Evolutionary conservation across 2,329 filamentous ascomycete genomes (phyloP), one percentile per base, ranked within the genome.

Genomic region (Orbilia ellipsospora): DNA sequence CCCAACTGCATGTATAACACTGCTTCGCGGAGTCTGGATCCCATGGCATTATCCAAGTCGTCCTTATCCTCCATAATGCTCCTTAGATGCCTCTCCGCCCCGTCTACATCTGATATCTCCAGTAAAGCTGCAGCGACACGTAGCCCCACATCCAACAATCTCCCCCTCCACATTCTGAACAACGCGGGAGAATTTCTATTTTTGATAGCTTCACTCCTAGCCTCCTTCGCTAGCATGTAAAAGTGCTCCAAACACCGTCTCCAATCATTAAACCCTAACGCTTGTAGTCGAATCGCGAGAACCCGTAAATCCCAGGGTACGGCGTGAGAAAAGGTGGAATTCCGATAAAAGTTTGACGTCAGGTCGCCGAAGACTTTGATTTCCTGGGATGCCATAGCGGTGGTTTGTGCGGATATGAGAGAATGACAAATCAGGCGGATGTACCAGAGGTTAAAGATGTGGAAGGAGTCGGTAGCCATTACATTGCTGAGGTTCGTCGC

Each of bases 231-330:
- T 1, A 98, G 86, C 77, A 97, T 93, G 81, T 97, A 96, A 81
- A 96, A 92, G 52, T 91, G 92, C 86, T 95, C 94, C 69, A 99
- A 90, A 2, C 92, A 91, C 76, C 94, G 87, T 3, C 94, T 87
- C 59, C 90, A 88, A 82, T 99, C 95, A 2, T 90, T 90, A 77
- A 95, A 96, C 0, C 92, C 93, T 54, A 97, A 87, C 0, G 92
- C 92, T 78, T 96, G 92, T 18, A 98, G 86, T 0, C 94, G 88
- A 7, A 97, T 91, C 5, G 90, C 90, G 15, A 98, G 86, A 1
- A 97, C 87, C 5, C 95, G 88, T 62, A 99, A 86, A 50, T 90
- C 87, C 94, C 95, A 99, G 0, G 94, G 94, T 0, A 94, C 91
- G 0, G 96, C 86, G 80, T 91, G 90, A 64, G 83, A 82, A 18